Evolutionary conservation across 768 basidiomycete genomes (phyloP).

Genomic region (Gyrodon lividus): DNA sequence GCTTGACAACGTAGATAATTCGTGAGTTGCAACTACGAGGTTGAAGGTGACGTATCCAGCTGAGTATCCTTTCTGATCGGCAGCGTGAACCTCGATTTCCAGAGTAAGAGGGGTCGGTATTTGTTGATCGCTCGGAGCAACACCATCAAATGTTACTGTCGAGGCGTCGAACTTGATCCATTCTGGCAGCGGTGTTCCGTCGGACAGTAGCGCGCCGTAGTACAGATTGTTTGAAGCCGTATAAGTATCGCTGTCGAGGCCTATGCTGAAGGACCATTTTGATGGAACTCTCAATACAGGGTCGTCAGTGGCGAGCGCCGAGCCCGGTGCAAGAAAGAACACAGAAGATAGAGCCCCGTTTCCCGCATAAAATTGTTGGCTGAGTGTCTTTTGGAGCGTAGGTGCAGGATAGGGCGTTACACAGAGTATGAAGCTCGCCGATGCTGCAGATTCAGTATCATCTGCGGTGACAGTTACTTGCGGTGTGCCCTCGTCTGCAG

Average conservation of each 20-base stretch:
- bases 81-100: slow-evolving; percentile 60
- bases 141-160: slow-evolving; percentile 75
- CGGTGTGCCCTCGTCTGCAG: slow-evolving; percentile 60
- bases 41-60: slow-evolving; percentile 60
- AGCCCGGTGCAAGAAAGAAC: slow-evolving; percentile 58
- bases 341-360: slow-evolving; percentile 77
- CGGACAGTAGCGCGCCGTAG: slow-evolving; percentile 62
- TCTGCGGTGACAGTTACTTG: slow-evolving; percentile 63
- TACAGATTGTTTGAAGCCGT: slow-evolving; percentile 44
- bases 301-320: slow-evolving; percentile 49
- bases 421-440: slow-evolving; percentile 54
- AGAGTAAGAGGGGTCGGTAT: slow-evolving; percentile 42
- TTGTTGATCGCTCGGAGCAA: slow-evolving; percentile 53
- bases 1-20: slow-evolving; percentile 50
- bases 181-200: slow-evolving; percentile 68
- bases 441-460: slow-evolving; percentile 49
- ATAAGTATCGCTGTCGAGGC: slow-evolving; percentile 69
- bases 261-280: slow-evolving; percentile 88
- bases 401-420: slow-evolving; percentile 57
- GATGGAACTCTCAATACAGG: slow-evolving; percentile 74
- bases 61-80: slow-evolving; percentile 72
- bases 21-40: slow-evolving; percentile 65
- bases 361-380: slow-evolving; percentile 55
- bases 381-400: slow-evolving; percentile 49
- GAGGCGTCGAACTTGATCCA: slow-evolving; percentile 74